These are phyloP conservation scores for Beta lomatogona DNA, from an alignment of 179 eudicot species.

Conservation along the genomic window DNA sequence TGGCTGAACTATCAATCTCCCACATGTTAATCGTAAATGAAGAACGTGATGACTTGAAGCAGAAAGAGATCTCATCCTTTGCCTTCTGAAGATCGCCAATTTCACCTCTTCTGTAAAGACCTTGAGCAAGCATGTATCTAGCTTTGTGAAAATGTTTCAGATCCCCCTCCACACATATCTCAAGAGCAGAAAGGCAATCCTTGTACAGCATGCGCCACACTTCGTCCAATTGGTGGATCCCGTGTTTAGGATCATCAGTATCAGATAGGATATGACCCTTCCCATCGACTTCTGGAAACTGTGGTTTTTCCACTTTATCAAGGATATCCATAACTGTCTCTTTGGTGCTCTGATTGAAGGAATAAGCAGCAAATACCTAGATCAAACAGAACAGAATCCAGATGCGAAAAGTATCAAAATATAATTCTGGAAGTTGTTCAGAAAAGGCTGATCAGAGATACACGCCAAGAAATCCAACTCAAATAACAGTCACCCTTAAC, in stretches of 20 bases:
- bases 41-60: slow-evolving; percentile 98
- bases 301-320: slow-evolving; percentile 39
- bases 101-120: slow-evolving; percentile 72
- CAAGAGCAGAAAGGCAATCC: slow-evolving; percentile 93
- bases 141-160: slow-evolving; percentile 99
- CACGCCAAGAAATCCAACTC: background rate
- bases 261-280: slow-evolving; percentile 27
- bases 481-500: background rate
- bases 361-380: slow-evolving; percentile 79
- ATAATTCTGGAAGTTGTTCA: background rate
- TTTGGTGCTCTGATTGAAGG: slow-evolving; percentile 58
- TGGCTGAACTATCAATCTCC: slow-evolving; percentile 98
- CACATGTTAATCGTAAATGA: slow-evolving; percentile 97
- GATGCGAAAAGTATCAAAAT: slow-evolving; percentile 6
- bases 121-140: slow-evolving; percentile 97
- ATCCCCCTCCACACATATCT: slow-evolving; percentile 92
- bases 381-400: slow-evolving; percentile 16
- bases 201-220: slow-evolving; percentile 79
- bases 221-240: slow-evolving; percentile 44
- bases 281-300: slow-evolving; percentile 33
- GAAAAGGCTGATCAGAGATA: slow-evolving; percentile 2
- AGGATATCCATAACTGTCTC: slow-evolving; percentile 53
- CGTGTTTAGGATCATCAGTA: slow-evolving; percentile 32
- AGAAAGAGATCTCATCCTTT: slow-evolving; percentile 92
- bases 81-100: slow-evolving; percentile 81